Conservation (phyloP, 495 filamentous ascomycete species). For the Opeltia flavorubescens region DNA sequence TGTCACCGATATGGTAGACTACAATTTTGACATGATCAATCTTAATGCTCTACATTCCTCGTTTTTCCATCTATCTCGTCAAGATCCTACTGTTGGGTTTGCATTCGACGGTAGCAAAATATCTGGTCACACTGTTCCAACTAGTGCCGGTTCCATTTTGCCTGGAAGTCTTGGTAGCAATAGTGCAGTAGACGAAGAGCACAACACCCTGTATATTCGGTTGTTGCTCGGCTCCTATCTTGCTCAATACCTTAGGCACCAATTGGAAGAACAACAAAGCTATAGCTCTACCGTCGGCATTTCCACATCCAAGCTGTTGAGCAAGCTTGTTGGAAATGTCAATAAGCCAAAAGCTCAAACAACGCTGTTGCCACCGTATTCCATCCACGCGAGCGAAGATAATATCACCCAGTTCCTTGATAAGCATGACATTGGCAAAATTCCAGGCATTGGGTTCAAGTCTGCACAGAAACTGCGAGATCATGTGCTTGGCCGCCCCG, state of each 20-base stretch:
- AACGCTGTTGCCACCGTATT: slow-evolving; percentile 54
- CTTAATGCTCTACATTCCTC: slow-evolving; percentile 44
- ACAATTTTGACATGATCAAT: slow-evolving; percentile 63
- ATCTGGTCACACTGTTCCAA: slow-evolving; percentile 43
- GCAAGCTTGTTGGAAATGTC: slow-evolving; percentile 71
- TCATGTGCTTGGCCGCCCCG: slow-evolving; percentile 36
- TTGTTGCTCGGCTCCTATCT: slow-evolving; percentile 63
- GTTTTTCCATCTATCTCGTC: slow-evolving; percentile 65
- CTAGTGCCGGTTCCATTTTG: background rate
- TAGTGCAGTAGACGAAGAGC: slow-evolving; percentile 1
- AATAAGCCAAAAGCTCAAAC: slow-evolving; percentile 84
- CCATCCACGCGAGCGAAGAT: slow-evolving; percentile 10
- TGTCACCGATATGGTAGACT: slow-evolving; percentile 70
- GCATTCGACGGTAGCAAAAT: slow-evolving; percentile 53
- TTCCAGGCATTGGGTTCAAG: slow-evolving; percentile 77
- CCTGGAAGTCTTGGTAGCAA: slow-evolving; percentile 14
- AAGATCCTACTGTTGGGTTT: slow-evolving; percentile 71
- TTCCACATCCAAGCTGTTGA: slow-evolving; percentile 67
- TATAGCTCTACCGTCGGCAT: slow-evolving; percentile 83
- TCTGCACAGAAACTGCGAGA: slow-evolving; percentile 55
- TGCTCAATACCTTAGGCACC: slow-evolving; percentile 51
- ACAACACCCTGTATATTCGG: slow-evolving; percentile 29
- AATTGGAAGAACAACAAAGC: slow-evolving; percentile 62
- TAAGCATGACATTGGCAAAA: slow-evolving; percentile 57
- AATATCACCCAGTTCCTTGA: slow-evolving; percentile 61